Evolutionary conservation across 306 rosid genomes (phyloP).

Genomic region (Bauhinia variegata): DNA sequence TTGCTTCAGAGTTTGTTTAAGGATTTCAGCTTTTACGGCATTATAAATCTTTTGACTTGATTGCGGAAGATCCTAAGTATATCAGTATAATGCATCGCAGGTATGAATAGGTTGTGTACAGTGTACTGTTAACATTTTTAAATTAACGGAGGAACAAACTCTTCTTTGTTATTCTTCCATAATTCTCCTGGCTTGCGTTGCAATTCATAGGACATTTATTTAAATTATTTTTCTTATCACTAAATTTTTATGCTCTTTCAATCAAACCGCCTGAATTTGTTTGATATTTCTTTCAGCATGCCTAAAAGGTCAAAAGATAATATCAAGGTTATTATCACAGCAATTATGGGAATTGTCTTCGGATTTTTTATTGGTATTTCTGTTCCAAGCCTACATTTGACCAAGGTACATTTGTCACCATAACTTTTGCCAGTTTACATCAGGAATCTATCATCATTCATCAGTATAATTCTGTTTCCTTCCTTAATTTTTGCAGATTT

Average conservation of each 20-base stretch:
- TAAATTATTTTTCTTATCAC: conserved; percentile 9
- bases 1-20: conserved; percentile 40
- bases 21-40: conserved; percentile 36
- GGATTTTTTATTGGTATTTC: conserved; percentile 86
- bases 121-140: conserved; percentile 10
- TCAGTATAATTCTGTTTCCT: conserved; percentile 33
- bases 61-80: conserved; percentile 37
- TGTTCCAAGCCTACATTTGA: conserved; percentile 59
- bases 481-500: conserved; percentile 62
- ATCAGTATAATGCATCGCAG: conserved; percentile 58
- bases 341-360: conserved; percentile 68
- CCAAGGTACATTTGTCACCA: conserved; percentile 55
- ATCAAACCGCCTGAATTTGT: conserved; percentile 27
- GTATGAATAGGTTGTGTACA: conserved; percentile 32
- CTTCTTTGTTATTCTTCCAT: conserved; percentile 16
- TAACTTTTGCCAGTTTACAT: conserved; percentile 17
- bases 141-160: conserved; percentile 1
- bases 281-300: conserved; percentile 47
- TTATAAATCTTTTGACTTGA: conserved; percentile 44
- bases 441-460: conserved; percentile 23
- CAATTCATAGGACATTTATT: neutral
- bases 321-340: conserved; percentile 57
- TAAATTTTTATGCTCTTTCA: conserved; percentile 15
- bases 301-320: conserved; percentile 66
- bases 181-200: neutral